Conservation (phyloP, 139 green algal genomes). For the Asterochloris sp. region DNA sequence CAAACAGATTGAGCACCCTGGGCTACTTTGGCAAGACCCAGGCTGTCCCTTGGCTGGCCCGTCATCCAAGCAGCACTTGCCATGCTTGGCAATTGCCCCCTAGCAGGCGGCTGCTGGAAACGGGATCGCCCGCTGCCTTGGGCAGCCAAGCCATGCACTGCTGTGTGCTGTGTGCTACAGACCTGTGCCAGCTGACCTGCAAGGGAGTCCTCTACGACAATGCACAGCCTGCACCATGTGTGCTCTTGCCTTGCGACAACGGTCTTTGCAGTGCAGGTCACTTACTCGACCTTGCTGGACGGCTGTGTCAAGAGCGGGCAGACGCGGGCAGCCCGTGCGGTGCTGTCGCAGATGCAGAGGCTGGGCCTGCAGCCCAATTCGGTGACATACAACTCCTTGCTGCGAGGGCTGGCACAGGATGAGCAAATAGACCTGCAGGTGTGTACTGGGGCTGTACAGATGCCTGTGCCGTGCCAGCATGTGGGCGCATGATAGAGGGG, state of each 20-base stretch:
- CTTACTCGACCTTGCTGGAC: slow-evolving; percentile 41
- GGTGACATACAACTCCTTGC: slow-evolving; percentile 35
- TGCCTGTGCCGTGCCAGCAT: not conserved
- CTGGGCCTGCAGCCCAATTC: slow-evolving; percentile 22
- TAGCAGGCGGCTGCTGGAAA: too few relatives aligned
- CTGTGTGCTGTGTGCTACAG: too few relatives aligned
- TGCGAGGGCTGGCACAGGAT: slow-evolving; percentile 17
- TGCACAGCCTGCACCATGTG: too few relatives aligned
- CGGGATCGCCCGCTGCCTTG: too few relatives aligned
- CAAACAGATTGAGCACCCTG: too few relatives aligned
- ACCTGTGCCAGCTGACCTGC: too few relatives aligned
- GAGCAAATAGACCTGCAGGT: slow-evolving; percentile 7
- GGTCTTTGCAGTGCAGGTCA: slow-evolving; percentile 43
- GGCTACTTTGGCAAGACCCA: too few relatives aligned
- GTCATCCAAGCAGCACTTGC: too few relatives aligned
- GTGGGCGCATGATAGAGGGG: not conserved
- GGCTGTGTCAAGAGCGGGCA: slow-evolving; percentile 33
- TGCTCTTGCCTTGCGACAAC: slow-evolving; percentile 32
- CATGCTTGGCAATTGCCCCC: too few relatives aligned
- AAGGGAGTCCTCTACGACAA: too few relatives aligned
- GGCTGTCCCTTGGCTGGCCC: too few relatives aligned
- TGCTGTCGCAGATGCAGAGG: slow-evolving; percentile 37
- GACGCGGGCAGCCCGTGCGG: slow-evolving; percentile 3
- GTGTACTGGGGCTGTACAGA: not conserved
- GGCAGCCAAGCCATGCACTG: too few relatives aligned